Evolutionary conservation across 176 grass and related monocot species (phyloP).

Genomic region (Coix lacrymajobi): DNA sequence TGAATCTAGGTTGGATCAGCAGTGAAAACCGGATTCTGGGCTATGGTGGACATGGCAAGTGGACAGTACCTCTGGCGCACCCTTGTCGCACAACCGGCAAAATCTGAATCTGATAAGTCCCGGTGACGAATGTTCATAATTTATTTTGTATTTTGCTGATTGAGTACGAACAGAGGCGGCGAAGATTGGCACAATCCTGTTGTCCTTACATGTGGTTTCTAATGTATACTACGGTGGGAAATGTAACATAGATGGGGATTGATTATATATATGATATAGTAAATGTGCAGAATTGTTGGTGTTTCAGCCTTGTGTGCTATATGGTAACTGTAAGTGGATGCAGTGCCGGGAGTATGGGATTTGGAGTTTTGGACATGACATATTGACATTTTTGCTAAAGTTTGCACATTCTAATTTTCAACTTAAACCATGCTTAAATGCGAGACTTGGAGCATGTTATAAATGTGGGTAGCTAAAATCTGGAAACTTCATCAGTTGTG

Average conservation of each 20-base stretch:
- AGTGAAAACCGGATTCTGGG: slow-evolving; percentile 72
- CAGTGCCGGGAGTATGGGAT: not conserved
- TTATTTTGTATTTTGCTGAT: not conserved
- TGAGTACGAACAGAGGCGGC: not conserved
- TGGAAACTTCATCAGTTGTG: not conserved
- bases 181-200: not conserved
- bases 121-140: slow-evolving; percentile 18
- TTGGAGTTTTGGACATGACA: not conserved
- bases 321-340: not conserved
- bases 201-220: not conserved
- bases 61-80: slow-evolving; percentile 84
- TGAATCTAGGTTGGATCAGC: slow-evolving; percentile 58
- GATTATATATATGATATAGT: not conserved
- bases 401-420: not conserved
- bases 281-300: not conserved
- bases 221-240: not conserved
- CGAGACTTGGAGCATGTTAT: not conserved
- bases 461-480: not conserved
- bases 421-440: not conserved
- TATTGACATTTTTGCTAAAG: not conserved
- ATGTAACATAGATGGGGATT: not conserved
- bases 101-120: slow-evolving; percentile 39
- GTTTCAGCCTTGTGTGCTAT: not conserved
- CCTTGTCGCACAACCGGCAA: slow-evolving; percentile 39
- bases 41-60: slow-evolving; percentile 88